Evolutionary conservation across 371 early-diverging fungal genomes (phyloP), one percentile per base, ranked within the genome.

Genomic region (Apophysomyces variabilis): DNA sequence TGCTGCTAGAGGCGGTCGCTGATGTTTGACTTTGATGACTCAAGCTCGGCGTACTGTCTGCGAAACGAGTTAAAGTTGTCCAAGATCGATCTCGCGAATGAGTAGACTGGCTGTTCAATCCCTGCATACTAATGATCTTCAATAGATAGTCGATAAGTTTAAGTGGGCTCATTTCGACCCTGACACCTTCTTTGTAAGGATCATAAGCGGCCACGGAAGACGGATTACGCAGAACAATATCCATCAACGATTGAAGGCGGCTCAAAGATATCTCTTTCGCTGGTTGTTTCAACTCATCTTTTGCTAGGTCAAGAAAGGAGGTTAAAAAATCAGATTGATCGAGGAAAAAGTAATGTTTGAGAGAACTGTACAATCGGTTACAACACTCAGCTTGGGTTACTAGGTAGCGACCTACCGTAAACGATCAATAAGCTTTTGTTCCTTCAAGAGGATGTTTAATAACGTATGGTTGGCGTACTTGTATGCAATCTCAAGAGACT

Each of bases 271-370:
- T 90, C 12, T 92, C 88, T 12, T 76, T 69, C 4, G 84, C 74
- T 6, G 93, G 91, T 54, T 88, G 87, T 32, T 77, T 79, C 38
- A 97, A 72, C 70, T 93, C 93, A 5, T 76, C 77, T 47, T 84
- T 82, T 5, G 95, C 95, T 35, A 95, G 75, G 72, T 98, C 97
- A 44, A 98, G 73, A 70, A 98, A 98, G 60, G 95, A 96, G 0
- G 92, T 93, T 50, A 98, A 72, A 68, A 92, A 98, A 70, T 97
- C 99, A 4, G 95, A 90, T 70, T 93, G 94, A 68, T 96, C 96
- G 61, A 97, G 83, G 58, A 98, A 85, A 64, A 96, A 92, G 75
- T 94, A 97, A 38, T 90, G 92, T 75, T 98, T 98, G 37, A 96
- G 75, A 1, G 96, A 96, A 37, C 94, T 93, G 68, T 9, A n/a